phyloP scores from a whole-genome alignment of 2,329 filamentous ascomycete genomes.

The Aureobasidium uvarum region DNA sequence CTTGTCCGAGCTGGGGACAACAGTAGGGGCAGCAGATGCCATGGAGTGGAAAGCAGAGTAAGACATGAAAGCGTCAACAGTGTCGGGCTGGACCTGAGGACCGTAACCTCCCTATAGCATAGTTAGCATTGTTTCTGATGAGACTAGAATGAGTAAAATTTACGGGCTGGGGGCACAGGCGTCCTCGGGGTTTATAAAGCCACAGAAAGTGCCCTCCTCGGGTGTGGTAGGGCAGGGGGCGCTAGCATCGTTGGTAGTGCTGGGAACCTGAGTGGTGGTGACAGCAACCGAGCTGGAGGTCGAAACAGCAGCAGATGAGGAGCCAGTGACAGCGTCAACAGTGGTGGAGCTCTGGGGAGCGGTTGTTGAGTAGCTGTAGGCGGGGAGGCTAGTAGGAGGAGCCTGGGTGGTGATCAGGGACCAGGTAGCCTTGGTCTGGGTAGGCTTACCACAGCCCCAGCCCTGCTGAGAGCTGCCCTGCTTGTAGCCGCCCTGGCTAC shows the following conservation, averaged over 20 bases:
- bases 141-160: not conserved
- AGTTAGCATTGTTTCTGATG: not conserved
- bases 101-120: slow-evolving; percentile 35
- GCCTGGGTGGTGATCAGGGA: slow-evolving; percentile 26
- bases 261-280: slow-evolving; percentile 12
- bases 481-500: not conserved
- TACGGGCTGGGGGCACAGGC: slow-evolving; percentile 37
- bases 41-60: slow-evolving; percentile 33
- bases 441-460: slow-evolving; percentile 10
- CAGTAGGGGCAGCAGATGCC: slow-evolving; percentile 30
- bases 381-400: slow-evolving; percentile 18
- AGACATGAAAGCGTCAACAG: slow-evolving; percentile 33
- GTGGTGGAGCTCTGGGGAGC: not conserved
- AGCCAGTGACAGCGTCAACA: not conserved
- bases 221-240: slow-evolving; percentile 36
- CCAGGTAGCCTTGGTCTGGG: slow-evolving; percentile 21
- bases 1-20: slow-evolving; percentile 27
- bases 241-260: slow-evolving; percentile 31
- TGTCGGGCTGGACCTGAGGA: slow-evolving; percentile 34
- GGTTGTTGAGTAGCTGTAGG: slow-evolving; percentile 16
- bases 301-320: slow-evolving; percentile 19
- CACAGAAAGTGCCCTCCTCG: slow-evolving; percentile 40
- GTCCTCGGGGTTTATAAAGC: slow-evolving; percentile 43
- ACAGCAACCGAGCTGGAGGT: slow-evolving; percentile 19
- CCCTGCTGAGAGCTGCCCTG: not conserved